Percentiles rank a stretch among this genome's conserved stretches.
Evolutionary conservation across 306 rosid species (phyloP).

Genomic region (Acmispon strigosus): DNA sequence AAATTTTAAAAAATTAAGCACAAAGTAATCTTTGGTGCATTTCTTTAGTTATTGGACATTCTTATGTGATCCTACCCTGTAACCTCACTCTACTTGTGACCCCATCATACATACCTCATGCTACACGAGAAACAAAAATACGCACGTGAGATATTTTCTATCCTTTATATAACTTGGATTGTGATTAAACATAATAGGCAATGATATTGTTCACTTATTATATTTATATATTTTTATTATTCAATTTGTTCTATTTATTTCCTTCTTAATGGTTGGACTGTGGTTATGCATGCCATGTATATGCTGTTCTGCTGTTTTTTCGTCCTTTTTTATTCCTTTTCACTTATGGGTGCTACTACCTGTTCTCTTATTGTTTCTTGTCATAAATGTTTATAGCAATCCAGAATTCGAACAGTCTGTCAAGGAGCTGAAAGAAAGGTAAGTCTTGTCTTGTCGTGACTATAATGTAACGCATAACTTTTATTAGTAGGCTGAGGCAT

Average conservation of each 20-base stretch:
- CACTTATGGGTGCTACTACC: neutral
- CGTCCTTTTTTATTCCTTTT: neutral
- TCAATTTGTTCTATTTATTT: neutral
- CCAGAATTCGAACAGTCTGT: conserved; percentile 68
- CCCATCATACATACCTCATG: neutral
- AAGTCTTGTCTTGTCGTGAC: conserved; percentile 20
- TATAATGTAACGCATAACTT: conserved; percentile 6
- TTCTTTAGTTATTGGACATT: too few relatives aligned
- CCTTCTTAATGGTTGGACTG: too few relatives aligned
- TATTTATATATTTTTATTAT: too few relatives aligned
- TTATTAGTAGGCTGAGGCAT: conserved; percentile 74
- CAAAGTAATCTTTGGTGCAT: too few relatives aligned
- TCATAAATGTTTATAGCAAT: conserved; percentile 41
- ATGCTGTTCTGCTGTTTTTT: neutral
- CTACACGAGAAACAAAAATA: neutral
- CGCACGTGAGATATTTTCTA: neutral
- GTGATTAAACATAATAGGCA: neutral
- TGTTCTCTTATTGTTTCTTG: neutral
- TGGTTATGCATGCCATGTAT: neutral
- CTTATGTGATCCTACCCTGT: too few relatives aligned
- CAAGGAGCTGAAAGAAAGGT: conserved; percentile 78
- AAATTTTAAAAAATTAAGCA: too few relatives aligned
- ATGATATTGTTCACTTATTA: neutral
- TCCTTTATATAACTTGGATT: neutral
- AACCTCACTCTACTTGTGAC: too few relatives aligned